Evolutionary conservation across 495 filamentous ascomycete genomes (phyloP).

Genomic region (Podospora tetraspora): DNA sequence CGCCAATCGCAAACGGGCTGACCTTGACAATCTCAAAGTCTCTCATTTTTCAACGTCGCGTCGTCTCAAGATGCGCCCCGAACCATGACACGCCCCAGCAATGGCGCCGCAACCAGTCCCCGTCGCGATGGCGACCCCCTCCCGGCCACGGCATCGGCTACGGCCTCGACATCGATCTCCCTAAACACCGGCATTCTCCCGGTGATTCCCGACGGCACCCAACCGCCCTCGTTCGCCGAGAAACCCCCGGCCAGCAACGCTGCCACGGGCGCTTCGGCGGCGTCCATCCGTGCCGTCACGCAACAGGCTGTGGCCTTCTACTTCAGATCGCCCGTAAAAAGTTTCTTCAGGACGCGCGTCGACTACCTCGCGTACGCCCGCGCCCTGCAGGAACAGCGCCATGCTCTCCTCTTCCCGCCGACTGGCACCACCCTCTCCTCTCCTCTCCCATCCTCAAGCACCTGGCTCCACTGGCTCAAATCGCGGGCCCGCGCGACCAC

Average conservation of each 20-base stretch:
- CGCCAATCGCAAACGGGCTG: not conserved
- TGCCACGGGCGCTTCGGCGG: slow-evolving; percentile 67
- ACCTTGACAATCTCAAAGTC: not conserved
- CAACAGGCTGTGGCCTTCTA: slow-evolving; percentile 80
- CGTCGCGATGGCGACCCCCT: not conserved
- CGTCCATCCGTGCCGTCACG: slow-evolving; percentile 71
- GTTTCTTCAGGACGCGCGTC: slow-evolving; percentile 82
- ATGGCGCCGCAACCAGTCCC: not conserved
- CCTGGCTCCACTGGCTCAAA: slow-evolving; percentile 38
- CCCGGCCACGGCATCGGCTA: not conserved
- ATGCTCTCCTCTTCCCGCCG: slow-evolving; percentile 33
- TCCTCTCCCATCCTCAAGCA: slow-evolving; percentile 71
- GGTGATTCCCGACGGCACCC: slow-evolving; percentile 29
- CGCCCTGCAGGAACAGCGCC: slow-evolving; percentile 35
- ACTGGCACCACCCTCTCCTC: slow-evolving; percentile 61
- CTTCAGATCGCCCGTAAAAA: slow-evolving; percentile 81
- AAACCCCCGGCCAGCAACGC: slow-evolving; percentile 59
- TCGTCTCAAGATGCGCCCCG: not conserved
- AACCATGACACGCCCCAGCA: slow-evolving; percentile 9
- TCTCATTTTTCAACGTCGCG: not conserved
- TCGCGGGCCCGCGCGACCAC: slow-evolving; percentile 67
- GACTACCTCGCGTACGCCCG: slow-evolving; percentile 61
- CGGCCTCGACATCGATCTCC: not conserved
- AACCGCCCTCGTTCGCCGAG: slow-evolving; percentile 26
- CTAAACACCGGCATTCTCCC: slow-evolving; percentile 32